These are phyloP conservation scores for Aureobasidium lini DNA, from an alignment of 2,329 filamentous ascomycete genomes.

Conservation along the genomic window DNA sequence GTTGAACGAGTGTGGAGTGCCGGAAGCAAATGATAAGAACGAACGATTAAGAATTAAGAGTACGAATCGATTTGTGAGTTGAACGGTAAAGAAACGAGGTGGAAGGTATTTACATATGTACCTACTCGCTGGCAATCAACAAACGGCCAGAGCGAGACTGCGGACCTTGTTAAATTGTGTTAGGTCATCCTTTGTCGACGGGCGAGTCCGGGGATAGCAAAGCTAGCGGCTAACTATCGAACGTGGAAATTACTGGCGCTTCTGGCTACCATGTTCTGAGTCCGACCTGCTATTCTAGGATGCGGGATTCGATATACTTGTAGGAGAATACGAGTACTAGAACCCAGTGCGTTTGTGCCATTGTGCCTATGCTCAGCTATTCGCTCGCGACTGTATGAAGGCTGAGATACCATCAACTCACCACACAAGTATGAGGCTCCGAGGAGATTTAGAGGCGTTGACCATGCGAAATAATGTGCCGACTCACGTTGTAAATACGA, in stretches of 20 bases:
- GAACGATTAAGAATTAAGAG: neutral
- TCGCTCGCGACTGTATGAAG: neutral
- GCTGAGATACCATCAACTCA: neutral
- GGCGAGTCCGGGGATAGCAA: neutral
- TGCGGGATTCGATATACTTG: neutral
- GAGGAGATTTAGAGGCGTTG: neutral
- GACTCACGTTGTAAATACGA: neutral
- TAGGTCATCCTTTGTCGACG: neutral
- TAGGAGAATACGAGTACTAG: neutral
- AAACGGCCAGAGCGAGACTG: neutral
- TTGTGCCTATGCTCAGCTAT: no score
- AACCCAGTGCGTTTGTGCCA: neutral
- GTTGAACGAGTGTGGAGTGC: slow-evolving; percentile 5
- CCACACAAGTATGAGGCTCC: neutral
- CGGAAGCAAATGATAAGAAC: neutral
- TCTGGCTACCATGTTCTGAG: neutral
- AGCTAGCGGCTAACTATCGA: slow-evolving; percentile 1
- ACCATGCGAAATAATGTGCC: neutral
- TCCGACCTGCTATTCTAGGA: neutral
- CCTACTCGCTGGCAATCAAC: neutral
- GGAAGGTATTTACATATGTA: neutral
- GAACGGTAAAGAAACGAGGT: neutral
- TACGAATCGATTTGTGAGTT: neutral
- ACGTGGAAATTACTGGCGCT: slow-evolving; percentile 4
- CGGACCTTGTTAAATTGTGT: neutral